A percentile compares a stretch with the other conserved stretches of the same genome.
phyloP scores from a whole-genome alignment of 768 basidiomycete species.

The Cystofilobasidium bisporidii region DNA sequence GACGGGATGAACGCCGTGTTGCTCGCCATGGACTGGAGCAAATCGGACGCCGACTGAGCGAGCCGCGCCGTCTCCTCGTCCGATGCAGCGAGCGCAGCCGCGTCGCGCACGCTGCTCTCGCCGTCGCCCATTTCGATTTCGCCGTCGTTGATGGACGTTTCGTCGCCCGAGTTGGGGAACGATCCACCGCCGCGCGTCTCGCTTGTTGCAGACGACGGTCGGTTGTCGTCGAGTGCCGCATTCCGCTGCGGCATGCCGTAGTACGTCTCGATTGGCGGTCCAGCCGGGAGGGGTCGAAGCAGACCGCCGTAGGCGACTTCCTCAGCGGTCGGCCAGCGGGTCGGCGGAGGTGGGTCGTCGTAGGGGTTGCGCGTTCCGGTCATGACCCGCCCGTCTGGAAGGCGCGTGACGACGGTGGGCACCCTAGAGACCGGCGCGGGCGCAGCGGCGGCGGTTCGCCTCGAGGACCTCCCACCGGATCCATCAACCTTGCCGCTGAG shows the following conservation, averaged over 20 bases:
- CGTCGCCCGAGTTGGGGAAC: slow-evolving; percentile 23
- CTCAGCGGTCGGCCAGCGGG: too few relatives aligned
- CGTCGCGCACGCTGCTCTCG: slow-evolving; percentile 12
- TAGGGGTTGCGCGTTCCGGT: too few relatives aligned
- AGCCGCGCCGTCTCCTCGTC: slow-evolving; percentile 22
- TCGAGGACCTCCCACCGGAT: background rate
- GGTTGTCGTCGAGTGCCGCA: too few relatives aligned
- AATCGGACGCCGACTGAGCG: slow-evolving; percentile 8
- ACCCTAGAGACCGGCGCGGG: background rate
- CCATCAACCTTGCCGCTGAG: background rate
- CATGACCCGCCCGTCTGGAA: too few relatives aligned
- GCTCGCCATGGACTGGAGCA: slow-evolving; percentile 15
- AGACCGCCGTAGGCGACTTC: too few relatives aligned
- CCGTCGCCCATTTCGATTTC: slow-evolving; percentile 31
- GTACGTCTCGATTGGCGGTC: too few relatives aligned
- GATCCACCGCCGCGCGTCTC: slow-evolving; percentile 5
- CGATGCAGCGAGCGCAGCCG: slow-evolving; percentile 11
- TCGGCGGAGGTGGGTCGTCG: too few relatives aligned
- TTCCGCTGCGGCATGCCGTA: too few relatives aligned
- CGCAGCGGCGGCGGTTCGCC: background rate
- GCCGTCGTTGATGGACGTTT: slow-evolving; percentile 21
- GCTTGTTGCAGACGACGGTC: background rate
- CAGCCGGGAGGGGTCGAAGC: too few relatives aligned
- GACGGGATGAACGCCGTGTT: background rate
- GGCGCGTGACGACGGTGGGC: too few relatives aligned